phyloP scores from a whole-genome alignment of 2,329 filamentous ascomycete species.

The Fusarium miscanthi region DNA sequence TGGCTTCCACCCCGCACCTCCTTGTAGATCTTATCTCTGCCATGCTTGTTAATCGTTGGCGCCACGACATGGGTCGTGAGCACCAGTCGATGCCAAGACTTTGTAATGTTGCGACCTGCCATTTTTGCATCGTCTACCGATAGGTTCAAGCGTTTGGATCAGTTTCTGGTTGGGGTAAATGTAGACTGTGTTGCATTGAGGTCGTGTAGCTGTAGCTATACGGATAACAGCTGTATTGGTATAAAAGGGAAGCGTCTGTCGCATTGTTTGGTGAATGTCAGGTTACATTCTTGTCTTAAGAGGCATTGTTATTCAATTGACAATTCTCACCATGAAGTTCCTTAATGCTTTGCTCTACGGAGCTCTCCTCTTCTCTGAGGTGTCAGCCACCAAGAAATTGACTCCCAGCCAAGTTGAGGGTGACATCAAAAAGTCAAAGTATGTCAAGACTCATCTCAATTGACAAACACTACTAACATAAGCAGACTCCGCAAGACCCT shows the following conservation, averaged over 20 bases:
- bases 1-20: conserved; percentile 16
- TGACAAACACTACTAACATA: background rate
- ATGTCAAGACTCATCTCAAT: background rate
- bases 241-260: conserved; percentile 27
- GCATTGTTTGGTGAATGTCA: background rate
- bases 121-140: conserved; percentile 32
- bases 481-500: conserved; percentile 64
- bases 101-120: conserved; percentile 37
- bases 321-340: conserved; percentile 36
- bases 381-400: conserved; percentile 36
- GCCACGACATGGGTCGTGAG: conserved; percentile 21
- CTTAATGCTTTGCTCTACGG: conserved; percentile 36
- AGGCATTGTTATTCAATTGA: background rate
- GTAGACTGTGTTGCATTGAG: background rate
- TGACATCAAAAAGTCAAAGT: conserved; percentile 42
- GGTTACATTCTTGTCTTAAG: background rate
- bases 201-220: conserved; percentile 9
- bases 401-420: conserved; percentile 41
- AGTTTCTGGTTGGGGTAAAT: conserved; percentile 25
- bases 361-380: conserved; percentile 35
- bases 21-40: conserved; percentile 28
- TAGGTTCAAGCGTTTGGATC: conserved; percentile 5
- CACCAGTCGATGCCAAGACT: conserved; percentile 37
- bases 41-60: conserved; percentile 3
- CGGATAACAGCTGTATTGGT: background rate